Evolutionary conservation across 2,329 filamentous ascomycete genomes (phyloP).

Genomic region (Monilinia fructicola): DNA sequence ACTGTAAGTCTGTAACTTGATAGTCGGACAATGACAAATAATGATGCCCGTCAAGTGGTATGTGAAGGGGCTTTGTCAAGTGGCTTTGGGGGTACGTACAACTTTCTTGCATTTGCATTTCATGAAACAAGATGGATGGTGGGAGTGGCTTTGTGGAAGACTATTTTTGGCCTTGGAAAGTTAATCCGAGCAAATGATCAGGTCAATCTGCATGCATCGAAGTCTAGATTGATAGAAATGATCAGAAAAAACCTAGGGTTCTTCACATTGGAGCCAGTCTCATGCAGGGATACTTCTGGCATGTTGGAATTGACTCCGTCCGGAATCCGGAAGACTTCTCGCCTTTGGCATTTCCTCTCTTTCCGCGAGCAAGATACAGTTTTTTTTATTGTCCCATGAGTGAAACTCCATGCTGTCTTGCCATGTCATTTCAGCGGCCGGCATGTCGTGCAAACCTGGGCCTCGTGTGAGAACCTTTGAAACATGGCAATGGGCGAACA

Average conservation of each 20-base stretch:
- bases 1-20: not conserved
- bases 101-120: too few relatives aligned
- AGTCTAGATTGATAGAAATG: not conserved
- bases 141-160: not conserved
- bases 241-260: too few relatives aligned
- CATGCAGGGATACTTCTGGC: not conserved
- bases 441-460: not conserved
- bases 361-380: not conserved
- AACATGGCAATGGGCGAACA: not conserved
- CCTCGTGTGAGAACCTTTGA: not conserved
- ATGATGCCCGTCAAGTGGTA: not conserved
- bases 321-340: not conserved
- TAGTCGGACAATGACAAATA: not conserved
- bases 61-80: not conserved
- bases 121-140: not conserved
- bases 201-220: not conserved
- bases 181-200: not conserved
- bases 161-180: not conserved
- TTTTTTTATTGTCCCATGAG: not conserved
- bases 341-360: not conserved
- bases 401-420: not conserved
- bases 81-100: not conserved
- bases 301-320: not conserved
- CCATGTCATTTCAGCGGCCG: not conserved
- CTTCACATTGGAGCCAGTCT: not conserved